Evolutionary conservation across 2,329 filamentous ascomycete species (phyloP).

Genomic region (Fusarium subtropicale): DNA sequence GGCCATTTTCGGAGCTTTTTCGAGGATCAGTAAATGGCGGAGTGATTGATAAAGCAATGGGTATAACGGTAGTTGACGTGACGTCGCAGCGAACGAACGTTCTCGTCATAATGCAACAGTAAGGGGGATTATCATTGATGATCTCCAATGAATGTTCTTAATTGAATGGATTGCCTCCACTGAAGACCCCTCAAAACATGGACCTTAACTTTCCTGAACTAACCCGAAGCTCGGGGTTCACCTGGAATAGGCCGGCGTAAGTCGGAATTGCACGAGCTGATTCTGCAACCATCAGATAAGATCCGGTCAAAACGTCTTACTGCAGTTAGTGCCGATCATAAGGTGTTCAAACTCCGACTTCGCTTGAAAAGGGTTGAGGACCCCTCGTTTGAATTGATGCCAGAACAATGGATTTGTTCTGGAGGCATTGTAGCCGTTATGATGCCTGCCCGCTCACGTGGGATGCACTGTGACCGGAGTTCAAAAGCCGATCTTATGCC

Average conservation of each 20-base stretch:
- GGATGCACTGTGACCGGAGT: slow-evolving; percentile 15
- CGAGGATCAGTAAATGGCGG: not conserved
- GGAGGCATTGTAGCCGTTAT: not conserved
- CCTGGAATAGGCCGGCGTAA: slow-evolving; percentile 30
- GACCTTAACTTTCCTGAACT: slow-evolving; percentile 9
- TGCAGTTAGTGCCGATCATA: slow-evolving; percentile 18
- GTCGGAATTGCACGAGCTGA: slow-evolving; percentile 39
- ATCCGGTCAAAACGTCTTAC: slow-evolving; percentile 23
- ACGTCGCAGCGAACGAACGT: slow-evolving; percentile 8
- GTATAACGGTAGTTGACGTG: slow-evolving; percentile 13
- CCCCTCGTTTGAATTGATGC: not conserved
- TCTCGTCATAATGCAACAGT: slow-evolving; percentile 25
- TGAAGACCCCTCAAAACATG: slow-evolving; percentile 22
- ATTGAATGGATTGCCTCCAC: slow-evolving; percentile 22
- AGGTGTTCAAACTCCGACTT: slow-evolving; percentile 41
- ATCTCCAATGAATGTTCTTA: slow-evolving; percentile 21
- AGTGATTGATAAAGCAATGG: not conserved
- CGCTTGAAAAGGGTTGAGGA: slow-evolving; percentile 36
- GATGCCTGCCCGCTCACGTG: slow-evolving; percentile 9
- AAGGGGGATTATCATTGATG: slow-evolving; percentile 11
- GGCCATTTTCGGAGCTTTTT: not conserved
- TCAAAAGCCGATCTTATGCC: slow-evolving; percentile 38
- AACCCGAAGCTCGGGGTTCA: slow-evolving; percentile 26
- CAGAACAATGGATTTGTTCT: not conserved
- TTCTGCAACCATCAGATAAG: slow-evolving; percentile 26